phyloP scores from a whole-genome alignment of 2,329 filamentous ascomycete species.

The Neofusicoccum ribis region DNA sequence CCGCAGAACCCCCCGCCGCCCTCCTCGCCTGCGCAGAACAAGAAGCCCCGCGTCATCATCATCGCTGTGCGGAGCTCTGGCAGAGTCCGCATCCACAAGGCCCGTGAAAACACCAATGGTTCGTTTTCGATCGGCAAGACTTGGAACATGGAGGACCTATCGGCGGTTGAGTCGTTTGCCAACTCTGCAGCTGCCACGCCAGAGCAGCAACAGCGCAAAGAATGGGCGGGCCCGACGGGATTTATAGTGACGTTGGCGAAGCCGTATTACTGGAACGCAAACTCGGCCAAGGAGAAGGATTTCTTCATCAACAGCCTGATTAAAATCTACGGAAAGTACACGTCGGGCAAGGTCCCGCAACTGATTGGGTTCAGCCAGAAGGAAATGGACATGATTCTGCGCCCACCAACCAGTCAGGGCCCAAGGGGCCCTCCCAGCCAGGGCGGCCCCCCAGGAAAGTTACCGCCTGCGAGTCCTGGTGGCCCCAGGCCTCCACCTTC shows the following conservation, averaged over 20 bases:
- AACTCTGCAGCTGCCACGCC: conserved; percentile 58
- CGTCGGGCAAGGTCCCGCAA: conserved; percentile 76
- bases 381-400: conserved; percentile 75
- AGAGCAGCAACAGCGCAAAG: conserved; percentile 61
- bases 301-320: conserved; percentile 96
- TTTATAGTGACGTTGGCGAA: conserved; percentile 90
- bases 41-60: conserved; percentile 90
- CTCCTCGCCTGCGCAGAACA: conserved; percentile 68
- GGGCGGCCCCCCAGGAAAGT: neutral
- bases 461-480: conserved; percentile 22
- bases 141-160: conserved; percentile 92
- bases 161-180: conserved; percentile 78
- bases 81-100: conserved; percentile 93
- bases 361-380: conserved; percentile 79
- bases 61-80: conserved; percentile 91
- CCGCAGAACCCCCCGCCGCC: conserved; percentile 84
- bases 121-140: conserved; percentile 98
- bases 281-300: conserved; percentile 93
- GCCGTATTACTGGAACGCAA: conserved; percentile 95
- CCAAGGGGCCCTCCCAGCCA: conserved; percentile 18
- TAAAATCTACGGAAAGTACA: conserved; percentile 97
- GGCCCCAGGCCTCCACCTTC: conserved; percentile 12
- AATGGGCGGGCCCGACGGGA: conserved; percentile 80
- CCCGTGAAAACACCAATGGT: conserved; percentile 89
- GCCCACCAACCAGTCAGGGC: conserved; percentile 31